Conservation (phyloP, 2,329 filamentous ascomycete genomes). For the Boeremia exigua region DNA sequence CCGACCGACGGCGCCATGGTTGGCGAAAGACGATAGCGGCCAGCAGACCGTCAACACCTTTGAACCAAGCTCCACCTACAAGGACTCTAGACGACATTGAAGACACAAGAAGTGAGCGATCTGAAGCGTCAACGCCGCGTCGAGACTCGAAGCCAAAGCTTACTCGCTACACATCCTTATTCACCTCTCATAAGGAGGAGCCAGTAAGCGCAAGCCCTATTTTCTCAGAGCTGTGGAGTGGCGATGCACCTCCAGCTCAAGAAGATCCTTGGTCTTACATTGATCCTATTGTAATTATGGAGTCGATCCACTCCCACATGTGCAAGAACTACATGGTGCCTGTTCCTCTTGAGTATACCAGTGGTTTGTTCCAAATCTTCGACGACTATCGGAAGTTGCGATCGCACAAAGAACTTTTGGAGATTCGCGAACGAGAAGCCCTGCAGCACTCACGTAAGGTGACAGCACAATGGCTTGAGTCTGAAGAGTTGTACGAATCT, state of each 20-base stretch:
- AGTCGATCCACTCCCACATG: slow-evolving; percentile 39
- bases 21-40: slow-evolving; percentile 34
- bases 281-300: slow-evolving; percentile 34
- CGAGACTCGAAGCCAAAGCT: slow-evolving; percentile 49
- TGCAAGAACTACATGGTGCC: slow-evolving; percentile 24
- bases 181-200: slow-evolving; percentile 30
- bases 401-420: slow-evolving; percentile 43
- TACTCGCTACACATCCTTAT: slow-evolving; percentile 48
- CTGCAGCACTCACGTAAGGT: slow-evolving; percentile 32
- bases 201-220: slow-evolving; percentile 28
- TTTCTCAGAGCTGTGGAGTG: slow-evolving; percentile 38
- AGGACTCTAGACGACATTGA: slow-evolving; percentile 34
- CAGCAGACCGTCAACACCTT: slow-evolving; percentile 32
- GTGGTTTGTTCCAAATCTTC: slow-evolving; percentile 50
- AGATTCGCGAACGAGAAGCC: slow-evolving; percentile 36
- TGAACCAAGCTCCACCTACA: slow-evolving; percentile 13
- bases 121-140: slow-evolving; percentile 37
- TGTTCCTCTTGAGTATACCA: slow-evolving; percentile 43
- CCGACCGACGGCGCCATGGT: slow-evolving; percentile 24
- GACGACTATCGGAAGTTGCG: slow-evolving; percentile 49
- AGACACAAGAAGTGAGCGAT: slow-evolving; percentile 38
- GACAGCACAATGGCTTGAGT: slow-evolving; percentile 41
- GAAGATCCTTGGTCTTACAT: slow-evolving; percentile 20
- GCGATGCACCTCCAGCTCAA: slow-evolving; percentile 20
- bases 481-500: slow-evolving; percentile 46